A percentile compares a stretch with the other conserved stretches of the same genome.
These are phyloP conservation scores for Guadua angustifolia DNA, from an alignment of 176 grass and related monocot genomes.

Conservation along the genomic window DNA sequence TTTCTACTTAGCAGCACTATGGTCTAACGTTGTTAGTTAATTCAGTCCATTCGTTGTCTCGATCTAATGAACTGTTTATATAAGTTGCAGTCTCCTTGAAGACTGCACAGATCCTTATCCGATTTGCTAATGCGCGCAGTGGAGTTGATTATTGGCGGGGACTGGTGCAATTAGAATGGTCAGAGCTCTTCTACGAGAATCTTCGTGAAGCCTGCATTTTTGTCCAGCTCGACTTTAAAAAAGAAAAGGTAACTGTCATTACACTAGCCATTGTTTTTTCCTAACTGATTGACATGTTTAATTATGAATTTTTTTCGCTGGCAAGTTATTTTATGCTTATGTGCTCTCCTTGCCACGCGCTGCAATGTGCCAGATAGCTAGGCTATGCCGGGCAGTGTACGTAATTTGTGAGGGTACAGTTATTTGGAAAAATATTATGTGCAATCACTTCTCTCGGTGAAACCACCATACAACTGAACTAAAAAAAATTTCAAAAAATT, in stretches of 20 bases:
- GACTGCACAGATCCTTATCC: no score
- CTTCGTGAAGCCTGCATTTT: not conserved
- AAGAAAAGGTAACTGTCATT: not conserved
- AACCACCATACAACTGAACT: no score
- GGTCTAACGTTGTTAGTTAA: no score
- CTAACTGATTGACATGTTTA: not conserved
- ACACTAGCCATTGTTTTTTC: not conserved
- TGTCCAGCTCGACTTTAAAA: not conserved
- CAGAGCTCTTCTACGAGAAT: slow-evolving; percentile 1
- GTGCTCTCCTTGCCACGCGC: not conserved
- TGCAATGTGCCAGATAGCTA: not conserved
- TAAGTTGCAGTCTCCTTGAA: no score
- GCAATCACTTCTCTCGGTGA: no score
- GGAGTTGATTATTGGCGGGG: not conserved
- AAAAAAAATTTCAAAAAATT: no score
- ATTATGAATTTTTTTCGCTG: not conserved
- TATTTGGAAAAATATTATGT: no score
- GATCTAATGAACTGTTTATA: no score
- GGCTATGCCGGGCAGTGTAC: not conserved
- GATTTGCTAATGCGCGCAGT: not conserved
- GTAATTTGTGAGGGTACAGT: no score
- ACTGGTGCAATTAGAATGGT: slow-evolving; percentile 19
- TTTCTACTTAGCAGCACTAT: no score
- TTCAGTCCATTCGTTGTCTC: no score
- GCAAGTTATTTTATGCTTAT: not conserved